Percentiles rank a stretch among this genome's conserved stretches.
phyloP scores from a whole-genome alignment of 1,139 yeast species.

The Scheffersomyces segobiensis region DNA sequence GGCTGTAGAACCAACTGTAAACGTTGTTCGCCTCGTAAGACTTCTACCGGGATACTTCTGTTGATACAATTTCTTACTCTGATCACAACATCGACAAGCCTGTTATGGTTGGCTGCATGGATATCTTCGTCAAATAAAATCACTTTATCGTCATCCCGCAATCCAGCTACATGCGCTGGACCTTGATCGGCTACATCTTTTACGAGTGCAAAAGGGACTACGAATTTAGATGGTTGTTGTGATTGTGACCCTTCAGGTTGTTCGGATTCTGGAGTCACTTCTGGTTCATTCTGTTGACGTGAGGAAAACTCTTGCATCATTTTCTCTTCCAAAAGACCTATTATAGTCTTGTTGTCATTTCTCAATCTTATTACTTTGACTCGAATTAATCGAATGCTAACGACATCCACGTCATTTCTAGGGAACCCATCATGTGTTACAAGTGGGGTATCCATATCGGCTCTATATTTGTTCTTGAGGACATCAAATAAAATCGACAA shows the following conservation, averaged over 20 bases:
- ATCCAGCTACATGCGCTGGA: conserved; percentile 49
- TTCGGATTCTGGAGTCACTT: conserved; percentile 1
- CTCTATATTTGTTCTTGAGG: conserved; percentile 34
- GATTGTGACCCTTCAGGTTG: not conserved
- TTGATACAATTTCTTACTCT: conserved; percentile 28
- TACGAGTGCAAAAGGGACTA: conserved; percentile 60
- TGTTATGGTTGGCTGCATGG: conserved; percentile 53
- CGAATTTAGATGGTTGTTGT: not conserved
- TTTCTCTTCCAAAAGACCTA: conserved; percentile 48
- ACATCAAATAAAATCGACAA: conserved; percentile 32
- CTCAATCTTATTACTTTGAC: conserved; percentile 64
- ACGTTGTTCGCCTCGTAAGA: conserved; percentile 30
- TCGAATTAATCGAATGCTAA: conserved; percentile 61
- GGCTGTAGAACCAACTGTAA: conserved; percentile 49
- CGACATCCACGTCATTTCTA: conserved; percentile 78
- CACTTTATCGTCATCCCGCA: conserved; percentile 48
- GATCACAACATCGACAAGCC: conserved; percentile 39
- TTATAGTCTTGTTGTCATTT: conserved; percentile 62
- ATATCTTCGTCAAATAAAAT: conserved; percentile 50
- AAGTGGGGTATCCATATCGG: conserved; percentile 65
- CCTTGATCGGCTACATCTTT: conserved; percentile 47
- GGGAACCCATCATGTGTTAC: conserved; percentile 81
- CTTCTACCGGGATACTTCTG: conserved; percentile 30
- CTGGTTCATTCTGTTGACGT: conserved; percentile 5
- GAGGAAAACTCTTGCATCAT: conserved; percentile 45